Conservation (phyloP, 371 early-diverging fungal genomes). For the Lichtheimia hyalospora region DNA sequence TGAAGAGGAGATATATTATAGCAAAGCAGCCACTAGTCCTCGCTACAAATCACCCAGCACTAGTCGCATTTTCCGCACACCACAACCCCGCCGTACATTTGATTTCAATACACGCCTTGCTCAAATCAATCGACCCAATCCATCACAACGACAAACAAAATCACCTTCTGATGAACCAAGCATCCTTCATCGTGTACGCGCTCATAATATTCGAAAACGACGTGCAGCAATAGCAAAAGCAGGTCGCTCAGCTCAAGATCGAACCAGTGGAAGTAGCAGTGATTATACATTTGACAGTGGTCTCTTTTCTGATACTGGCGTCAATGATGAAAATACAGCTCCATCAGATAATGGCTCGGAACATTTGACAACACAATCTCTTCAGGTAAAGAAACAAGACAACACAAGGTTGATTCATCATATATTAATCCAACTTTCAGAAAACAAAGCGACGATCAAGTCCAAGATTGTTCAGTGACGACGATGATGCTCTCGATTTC, state of each 20-base stretch:
- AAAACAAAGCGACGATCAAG: background rate
- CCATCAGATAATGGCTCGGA: slow-evolving; percentile 13
- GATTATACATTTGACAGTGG: slow-evolving; percentile 8
- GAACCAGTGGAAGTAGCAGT: slow-evolving; percentile 8
- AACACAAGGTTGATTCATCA: background rate
- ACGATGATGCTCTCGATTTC: slow-evolving; percentile 28
- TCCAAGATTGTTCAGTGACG: slow-evolving; percentile 22
- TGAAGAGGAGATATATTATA: background rate
- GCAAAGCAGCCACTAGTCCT: slow-evolving; percentile 18
- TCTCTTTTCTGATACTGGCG: slow-evolving; percentile 5
- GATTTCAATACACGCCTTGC: slow-evolving; percentile 1
- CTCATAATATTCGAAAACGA: slow-evolving; percentile 20
- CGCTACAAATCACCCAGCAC: slow-evolving; percentile 11
- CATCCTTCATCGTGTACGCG: slow-evolving; percentile 36
- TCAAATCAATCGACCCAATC: background rate
- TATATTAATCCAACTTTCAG: background rate
- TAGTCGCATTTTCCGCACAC: slow-evolving; percentile 29
- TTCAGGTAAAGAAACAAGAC: no score
- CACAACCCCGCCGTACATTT: slow-evolving; percentile 26
- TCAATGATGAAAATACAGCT: slow-evolving; percentile 16
- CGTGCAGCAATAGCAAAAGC: slow-evolving; percentile 1
- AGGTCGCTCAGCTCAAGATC: background rate
- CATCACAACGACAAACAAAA: slow-evolving; percentile 1
- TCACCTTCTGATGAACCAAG: slow-evolving; percentile 12
- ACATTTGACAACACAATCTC: background rate